Evolutionary conservation across 1,139 yeast genomes (phyloP), one percentile per base, ranked within the genome.

Genomic region (Lodderomyces jiufengensis): DNA sequence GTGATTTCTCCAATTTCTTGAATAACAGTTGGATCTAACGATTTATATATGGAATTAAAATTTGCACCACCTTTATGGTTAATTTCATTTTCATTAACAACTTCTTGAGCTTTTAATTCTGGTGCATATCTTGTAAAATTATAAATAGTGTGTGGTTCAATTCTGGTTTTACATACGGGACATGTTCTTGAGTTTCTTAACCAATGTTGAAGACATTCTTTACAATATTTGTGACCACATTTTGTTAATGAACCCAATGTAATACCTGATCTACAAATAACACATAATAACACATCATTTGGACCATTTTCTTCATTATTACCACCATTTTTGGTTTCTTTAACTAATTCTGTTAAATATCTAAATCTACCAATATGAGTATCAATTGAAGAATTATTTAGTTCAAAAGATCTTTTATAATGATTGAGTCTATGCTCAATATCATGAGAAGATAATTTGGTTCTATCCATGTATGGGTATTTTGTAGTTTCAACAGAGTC

Each of bases 151-250:
- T 63, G 59, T 12, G 51, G 44, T 11, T 57, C 56, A 24, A 82
- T 59, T 1, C 42, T 43, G 1, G 70, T 54, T 43, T 86, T 85
- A 57, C 97, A 90, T 51, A 87, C 67, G 0, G 97, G 97, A 56
- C 97, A 90, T 1, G 64, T 56, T 27, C 71, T 71, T 14, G 65
- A 65, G 10, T 60, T 63, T 38, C 51, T 52, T 39, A 83, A 55
- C 97, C 98, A 92, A 39, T 73, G 79, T 11, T 61, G 69, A 26
- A 88, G 64, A 55, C 97, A 90, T 2, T 75, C 82, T 40, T 76
- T 74, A 54, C 97, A 90, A 53, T 83, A 90, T 48, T 80, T 81
- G 57, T 90, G 97, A 0, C 97, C 97, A 68, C 97, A 90, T 13
- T 78, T 79, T 0, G 95, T 82, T 42, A 90, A 65, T 0, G 92